These are phyloP conservation scores for Buddleja alternifolia DNA, from an alignment of 257 asterid species.

Conservation along the genomic window DNA sequence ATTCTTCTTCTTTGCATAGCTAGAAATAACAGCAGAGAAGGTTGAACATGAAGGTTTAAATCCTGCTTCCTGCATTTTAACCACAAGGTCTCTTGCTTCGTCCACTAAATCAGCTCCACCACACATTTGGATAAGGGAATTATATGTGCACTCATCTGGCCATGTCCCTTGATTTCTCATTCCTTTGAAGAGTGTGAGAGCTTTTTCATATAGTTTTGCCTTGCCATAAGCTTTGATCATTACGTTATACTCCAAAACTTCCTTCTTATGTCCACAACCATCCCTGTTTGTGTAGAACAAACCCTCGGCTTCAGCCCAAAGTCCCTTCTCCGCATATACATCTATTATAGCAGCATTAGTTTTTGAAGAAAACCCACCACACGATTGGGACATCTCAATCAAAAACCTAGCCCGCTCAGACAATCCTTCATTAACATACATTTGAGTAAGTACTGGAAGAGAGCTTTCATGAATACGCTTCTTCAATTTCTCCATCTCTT, in stretches of 20 bases:
- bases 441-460: slow-evolving; percentile 66
- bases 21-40: slow-evolving; percentile 66
- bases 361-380: slow-evolving; percentile 59
- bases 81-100: slow-evolving; percentile 56
- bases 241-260: slow-evolving; percentile 79
- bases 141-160: slow-evolving; percentile 93
- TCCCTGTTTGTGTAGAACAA: slow-evolving; percentile 57
- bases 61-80: slow-evolving; percentile 72
- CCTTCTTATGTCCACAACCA: slow-evolving; percentile 50
- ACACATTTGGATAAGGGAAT: slow-evolving; percentile 84
- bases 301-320: slow-evolving; percentile 84
- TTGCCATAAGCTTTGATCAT: slow-evolving; percentile 95
- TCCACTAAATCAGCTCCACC: slow-evolving; percentile 70
- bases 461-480: slow-evolving; percentile 63
- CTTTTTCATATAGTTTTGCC: slow-evolving; percentile 67
- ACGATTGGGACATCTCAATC: slow-evolving; percentile 50
- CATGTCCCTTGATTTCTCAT: slow-evolving; percentile 91
- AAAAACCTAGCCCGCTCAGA: slow-evolving; percentile 51
- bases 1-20: slow-evolving; percentile 53
- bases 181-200: slow-evolving; percentile 67
- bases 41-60: slow-evolving; percentile 69
- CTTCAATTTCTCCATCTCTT: slow-evolving; percentile 66
- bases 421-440: slow-evolving; percentile 74
- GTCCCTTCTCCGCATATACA: slow-evolving; percentile 80
- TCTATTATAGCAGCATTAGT: slow-evolving; percentile 79